Evolutionary conservation across 768 basidiomycete genomes (phyloP), one percentile per base, ranked within the genome.

Genomic region (Termitomyces sp.): DNA sequence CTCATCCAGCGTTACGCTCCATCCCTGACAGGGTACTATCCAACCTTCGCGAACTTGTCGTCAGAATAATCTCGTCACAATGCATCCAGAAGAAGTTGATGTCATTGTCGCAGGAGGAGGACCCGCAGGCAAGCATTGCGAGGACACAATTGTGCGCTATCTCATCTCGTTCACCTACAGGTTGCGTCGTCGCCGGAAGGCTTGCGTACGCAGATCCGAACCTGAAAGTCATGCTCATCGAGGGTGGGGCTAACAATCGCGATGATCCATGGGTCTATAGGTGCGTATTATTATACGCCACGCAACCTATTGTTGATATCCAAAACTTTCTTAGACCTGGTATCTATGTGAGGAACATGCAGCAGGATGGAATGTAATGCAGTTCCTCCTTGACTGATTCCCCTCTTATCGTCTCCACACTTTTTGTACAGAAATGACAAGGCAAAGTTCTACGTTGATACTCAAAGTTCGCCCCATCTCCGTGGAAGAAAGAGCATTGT

Each of bases 201-300:
- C 71, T 89, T 53, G 87, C 87, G 0, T 85, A 83, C 63, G 85
- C 86, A 40, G 87, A 88, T 70, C 85, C 86, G 26, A 87, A 73
- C 64, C 69, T 89, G 56, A 86, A 88, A 67, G 86, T 89, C 57
- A 85, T 88, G 84, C 79, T 89, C 63, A 83, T 88, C 58, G 87
- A 88, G 75, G 87, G 77, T 54, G 85, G 86, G 57, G 82, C 83
- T 20, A 87, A 87, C 75, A 88, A 87, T 71, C 76, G 83, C 14
- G 85, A 87, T 62, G 86, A 88, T 60, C 86, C 86, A 45, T 87
- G 85, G 86, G 87, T 88, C 51, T 88, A 87, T 68, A 74, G 83
- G 79, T 78, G n/a, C 18, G 2, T 1, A 33, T 26, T 55, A 5
- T 16, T 16, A 33, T 13, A 13, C 32, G 26, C 11, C 24, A 9